A percentile compares a stretch with the other conserved stretches of the same genome.
Conservation (phyloP, 2,329 filamentous ascomycete genomes). For the Fusarium udum region DNA sequence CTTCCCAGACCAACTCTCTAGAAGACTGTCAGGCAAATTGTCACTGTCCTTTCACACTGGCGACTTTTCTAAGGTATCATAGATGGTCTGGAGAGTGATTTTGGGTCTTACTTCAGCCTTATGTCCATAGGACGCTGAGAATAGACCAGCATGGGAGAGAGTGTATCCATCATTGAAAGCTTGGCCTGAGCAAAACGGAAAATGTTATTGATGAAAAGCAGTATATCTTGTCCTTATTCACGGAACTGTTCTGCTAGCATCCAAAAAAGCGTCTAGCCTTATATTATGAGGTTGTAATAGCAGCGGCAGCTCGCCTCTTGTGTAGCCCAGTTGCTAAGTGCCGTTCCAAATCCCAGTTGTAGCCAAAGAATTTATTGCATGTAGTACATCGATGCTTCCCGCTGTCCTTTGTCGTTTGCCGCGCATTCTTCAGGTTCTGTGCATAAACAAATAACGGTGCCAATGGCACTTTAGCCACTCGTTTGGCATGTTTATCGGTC, state of each 20-base stretch:
- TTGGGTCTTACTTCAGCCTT: not conserved
- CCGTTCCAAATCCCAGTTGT: not conserved
- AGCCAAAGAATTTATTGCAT: not conserved
- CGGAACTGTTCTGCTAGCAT: not conserved
- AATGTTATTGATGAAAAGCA: not conserved
- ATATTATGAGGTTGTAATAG: too few species aligned
- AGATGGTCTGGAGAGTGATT: not conserved
- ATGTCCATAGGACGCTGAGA: not conserved
- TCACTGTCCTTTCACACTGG: not conserved
- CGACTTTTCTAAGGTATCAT: not conserved
- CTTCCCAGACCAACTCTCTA: not conserved
- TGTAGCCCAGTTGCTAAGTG: not conserved
- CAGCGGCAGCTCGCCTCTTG: not conserved
- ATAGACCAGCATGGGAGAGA: not conserved
- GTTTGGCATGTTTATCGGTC: not conserved
- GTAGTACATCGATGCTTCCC: not conserved
- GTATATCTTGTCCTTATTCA: not conserved
- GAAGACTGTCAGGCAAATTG: not conserved
- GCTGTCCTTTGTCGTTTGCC: not conserved
- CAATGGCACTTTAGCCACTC: fast-evolving
- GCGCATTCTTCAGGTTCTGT: not conserved
- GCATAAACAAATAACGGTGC: not conserved
- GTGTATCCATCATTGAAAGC: not conserved
- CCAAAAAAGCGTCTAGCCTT: too few species aligned
- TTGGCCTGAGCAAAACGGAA: not conserved